Base-by-base conservation (phyloP, 768 basidiomycete species). In the Boletus rufocinnamomeus region DNA sequence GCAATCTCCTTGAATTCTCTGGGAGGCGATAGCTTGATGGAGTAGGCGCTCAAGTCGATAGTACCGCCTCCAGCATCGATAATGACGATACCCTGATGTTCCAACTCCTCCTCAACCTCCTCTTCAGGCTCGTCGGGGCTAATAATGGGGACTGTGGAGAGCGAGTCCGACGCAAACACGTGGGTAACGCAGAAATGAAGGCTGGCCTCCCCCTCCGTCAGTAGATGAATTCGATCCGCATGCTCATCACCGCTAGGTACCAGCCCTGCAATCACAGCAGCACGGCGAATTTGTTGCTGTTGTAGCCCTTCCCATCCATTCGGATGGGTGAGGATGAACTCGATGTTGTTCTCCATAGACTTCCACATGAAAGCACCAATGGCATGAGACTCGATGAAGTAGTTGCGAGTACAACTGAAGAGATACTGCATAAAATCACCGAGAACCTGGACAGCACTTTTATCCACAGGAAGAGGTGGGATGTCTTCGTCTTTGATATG, bases 11-110 rank as follows among this genome's bases (percentile, higher is more conserved):
- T 63, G 40, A 78, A 70, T 14, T 57, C 60, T 25, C 32, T 60
- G 2, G 62, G 52, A 1, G 66, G 61, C 2, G 63, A 68, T 7
- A 68, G 23, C 11, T 60, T 70, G 44, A 69, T 63, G 4, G 59
- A 71, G 66, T 68, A 78, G 32, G 69, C 74, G 56, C 79, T 81
- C 32, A 77, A 23, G 52, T 77, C 77, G 17, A 75, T 59, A 7
- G 73, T 78, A 4, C 80, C 72, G 0, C 79, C 76, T 6, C 82
- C 82, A 21, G 63, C 67, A 64, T 83, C 82, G 16, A 82, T 72
- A 7, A 83, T 66, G 21, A 81, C 68, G 6, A 81, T 60, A 0
- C 74, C 74, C 28, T 72, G 58, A 1, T 70, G 70, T 2, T 68
- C 80, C 74, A 61, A 30, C 6, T 53, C 50, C 32, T 52, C 38